A percentile compares a stretch with the other conserved stretches of the same genome.
phyloP scores from a whole-genome alignment of 2,329 filamentous ascomycete species.

The Phialocephala sp. region DNA sequence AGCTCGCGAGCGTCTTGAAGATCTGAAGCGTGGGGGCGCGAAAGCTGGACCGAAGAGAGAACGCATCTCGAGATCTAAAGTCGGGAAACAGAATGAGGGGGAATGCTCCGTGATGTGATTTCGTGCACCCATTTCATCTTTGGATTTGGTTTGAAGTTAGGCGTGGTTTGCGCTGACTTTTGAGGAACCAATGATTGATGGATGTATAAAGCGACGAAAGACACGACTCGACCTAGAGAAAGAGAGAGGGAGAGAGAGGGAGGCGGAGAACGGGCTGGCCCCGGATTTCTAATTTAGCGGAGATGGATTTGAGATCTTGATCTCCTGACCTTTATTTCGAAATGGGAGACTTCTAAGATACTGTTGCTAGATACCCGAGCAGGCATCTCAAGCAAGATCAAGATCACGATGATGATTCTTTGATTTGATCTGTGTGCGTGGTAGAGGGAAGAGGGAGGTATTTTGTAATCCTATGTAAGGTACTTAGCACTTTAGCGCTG shows the following conservation, averaged over 20 bases:
- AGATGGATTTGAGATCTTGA: background rate
- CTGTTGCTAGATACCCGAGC: slow-evolving; percentile 8
- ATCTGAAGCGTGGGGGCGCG: slow-evolving; percentile 81
- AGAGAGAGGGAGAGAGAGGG: no score
- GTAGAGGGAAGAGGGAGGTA: background rate
- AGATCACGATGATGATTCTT: background rate
- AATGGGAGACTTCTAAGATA: background rate
- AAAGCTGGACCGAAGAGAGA: slow-evolving; percentile 74
- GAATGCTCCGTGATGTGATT: slow-evolving; percentile 83
- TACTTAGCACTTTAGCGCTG: background rate
- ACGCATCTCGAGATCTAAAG: slow-evolving; percentile 79
- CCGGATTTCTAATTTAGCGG: background rate
- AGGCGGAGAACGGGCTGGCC: background rate
- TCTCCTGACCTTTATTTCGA: background rate
- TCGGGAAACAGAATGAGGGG: slow-evolving; percentile 84
- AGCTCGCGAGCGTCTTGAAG: slow-evolving; percentile 89
- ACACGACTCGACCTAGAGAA: background rate
- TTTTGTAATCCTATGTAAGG: slow-evolving; percentile 1
- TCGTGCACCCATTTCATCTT: background rate
- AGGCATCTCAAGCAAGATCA: slow-evolving; percentile 8
- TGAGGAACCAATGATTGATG: background rate
- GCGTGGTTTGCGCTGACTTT: background rate
- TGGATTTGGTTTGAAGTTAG: no score
- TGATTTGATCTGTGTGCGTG: background rate
- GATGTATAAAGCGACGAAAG: background rate